A percentile compares a stretch with the other conserved stretches of the same genome.
Evolutionary conservation across 805 yeast species (phyloP).

Genomic region (Yamadazyma takamatsuzukensis): DNA sequence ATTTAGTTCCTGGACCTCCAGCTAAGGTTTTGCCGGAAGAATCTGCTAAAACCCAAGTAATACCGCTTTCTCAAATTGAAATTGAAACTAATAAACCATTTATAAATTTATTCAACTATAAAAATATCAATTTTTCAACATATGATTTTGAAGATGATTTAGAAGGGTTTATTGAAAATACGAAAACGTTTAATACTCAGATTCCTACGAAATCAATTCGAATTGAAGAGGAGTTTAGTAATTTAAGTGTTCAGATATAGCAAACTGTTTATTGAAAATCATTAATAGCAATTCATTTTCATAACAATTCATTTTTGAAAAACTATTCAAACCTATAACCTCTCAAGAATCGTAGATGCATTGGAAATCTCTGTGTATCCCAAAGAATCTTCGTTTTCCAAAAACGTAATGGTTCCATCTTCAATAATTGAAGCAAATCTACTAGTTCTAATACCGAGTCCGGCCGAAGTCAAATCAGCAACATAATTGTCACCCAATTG

Average conservation of each 20-base stretch:
- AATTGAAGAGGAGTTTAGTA: too few species aligned
- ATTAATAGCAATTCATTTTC: too few species aligned
- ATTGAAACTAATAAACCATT: conserved; percentile 51
- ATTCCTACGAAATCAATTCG: too few species aligned
- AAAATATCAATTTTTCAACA: conserved; percentile 27
- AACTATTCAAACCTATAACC: too few species aligned
- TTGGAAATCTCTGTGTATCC: conserved; percentile 22
- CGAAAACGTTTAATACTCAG: too few species aligned
- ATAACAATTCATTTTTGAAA: too few species aligned
- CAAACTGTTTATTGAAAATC: too few species aligned
- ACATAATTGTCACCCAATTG: conserved; percentile 49
- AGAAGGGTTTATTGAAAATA: too few species aligned
- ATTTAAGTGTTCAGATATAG: too few species aligned
- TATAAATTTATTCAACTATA: conserved; percentile 26
- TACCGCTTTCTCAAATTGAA: conserved; percentile 46
- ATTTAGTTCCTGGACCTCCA: background rate
- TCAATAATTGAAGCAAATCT: conserved; percentile 74
- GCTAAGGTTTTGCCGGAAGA: background rate
- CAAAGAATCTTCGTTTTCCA: conserved; percentile 23
- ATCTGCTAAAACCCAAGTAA: conserved; percentile 1
- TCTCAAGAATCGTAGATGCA: conserved; percentile 21
- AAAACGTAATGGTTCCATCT: conserved; percentile 36
- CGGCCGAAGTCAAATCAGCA: conserved; percentile 44
- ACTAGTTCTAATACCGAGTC: conserved; percentile 35
- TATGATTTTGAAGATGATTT: conserved; percentile 18